phyloP scores from a whole-genome alignment of 768 basidiomycete species.

The Mycena belliarum region DNA sequence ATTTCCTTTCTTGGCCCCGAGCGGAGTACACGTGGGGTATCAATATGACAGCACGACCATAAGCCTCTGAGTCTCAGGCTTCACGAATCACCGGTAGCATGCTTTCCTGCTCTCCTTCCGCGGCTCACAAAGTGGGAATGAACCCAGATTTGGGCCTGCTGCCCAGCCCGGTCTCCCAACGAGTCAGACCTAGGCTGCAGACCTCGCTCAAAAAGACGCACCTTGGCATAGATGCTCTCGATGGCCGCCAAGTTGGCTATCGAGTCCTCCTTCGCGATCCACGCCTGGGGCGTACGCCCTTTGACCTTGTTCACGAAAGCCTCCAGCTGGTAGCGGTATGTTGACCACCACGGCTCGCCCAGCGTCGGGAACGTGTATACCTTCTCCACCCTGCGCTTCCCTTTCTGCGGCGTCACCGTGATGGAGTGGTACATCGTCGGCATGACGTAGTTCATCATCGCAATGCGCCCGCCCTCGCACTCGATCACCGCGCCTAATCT shows the following conservation, averaged over 20 bases:
- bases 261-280: constrained; percentile 56
- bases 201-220: too few relatives aligned
- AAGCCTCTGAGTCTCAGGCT: too few relatives aligned
- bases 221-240: background rate
- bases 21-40: too few relatives aligned
- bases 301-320: constrained; percentile 61
- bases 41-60: too few relatives aligned
- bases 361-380: constrained; percentile 45
- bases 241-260: constrained; percentile 37
- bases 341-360: constrained; percentile 62
- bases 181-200: too few relatives aligned
- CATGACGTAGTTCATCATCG: background rate
- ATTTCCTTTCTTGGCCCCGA: too few relatives aligned
- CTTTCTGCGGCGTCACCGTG: constrained; percentile 32
- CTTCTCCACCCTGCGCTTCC: constrained; percentile 41
- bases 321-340: constrained; percentile 60
- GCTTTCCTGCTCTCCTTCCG: too few relatives aligned
- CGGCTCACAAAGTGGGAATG: too few relatives aligned
- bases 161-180: background rate
- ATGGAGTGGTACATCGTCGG: constrained; percentile 53
- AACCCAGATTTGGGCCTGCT: background rate
- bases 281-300: constrained; percentile 52
- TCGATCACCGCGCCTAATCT: constrained; percentile 36
- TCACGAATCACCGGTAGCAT: too few relatives aligned
- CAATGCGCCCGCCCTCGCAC: constrained; percentile 45